Evolutionary conservation across 768 basidiomycete species (phyloP), one percentile per base, ranked within the genome.

Genomic region (Agaricus sinodeliciosus): DNA sequence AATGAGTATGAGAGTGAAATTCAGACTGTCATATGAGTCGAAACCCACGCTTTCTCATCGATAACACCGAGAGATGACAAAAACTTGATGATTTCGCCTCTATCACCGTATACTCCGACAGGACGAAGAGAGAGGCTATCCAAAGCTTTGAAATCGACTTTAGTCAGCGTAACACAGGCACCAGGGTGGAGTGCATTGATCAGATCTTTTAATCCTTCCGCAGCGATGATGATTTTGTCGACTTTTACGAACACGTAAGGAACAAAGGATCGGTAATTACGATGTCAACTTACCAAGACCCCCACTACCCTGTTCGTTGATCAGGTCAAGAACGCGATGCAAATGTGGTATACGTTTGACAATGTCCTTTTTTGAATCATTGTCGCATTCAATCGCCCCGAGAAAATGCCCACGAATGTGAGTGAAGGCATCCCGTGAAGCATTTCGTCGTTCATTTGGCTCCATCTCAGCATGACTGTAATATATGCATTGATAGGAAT

Each of bases 151-250:
- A 85, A 84, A 56, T 84, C 71, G 54, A 84, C 77, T 55, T 72
- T 77, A 1, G 78, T 81, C 46, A 82, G 66, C 0, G 79, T 78
- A 1, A 58, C 55, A 58, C 81, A 84, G 4, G 83, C 74, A 1
- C 77, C 74, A 0, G 82, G 79, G 37, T 59, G 68, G 8, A 82
- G 43, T 15, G 59, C 60, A 47, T 82, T 78, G 58, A 80, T 72
- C 47, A 84, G 74, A 2, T 65, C 56, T 54, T 67, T 65, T 11
- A 84, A 64, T 2, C 78, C 75, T 2, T 72, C 65, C 60, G 81
- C 79, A 1, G 70, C 68, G 26, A 85, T 84, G 62, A 84, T 76
- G 28, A 84, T 74, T 59, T 85, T 84, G 58, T 82, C 80, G 36
- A 82, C 82, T 81, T 55, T 15, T 45, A 2, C 16, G 43, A 54